Conservation (phyloP, 2,329 filamentous ascomycete genomes). For the Leptographium flavum region DNA sequence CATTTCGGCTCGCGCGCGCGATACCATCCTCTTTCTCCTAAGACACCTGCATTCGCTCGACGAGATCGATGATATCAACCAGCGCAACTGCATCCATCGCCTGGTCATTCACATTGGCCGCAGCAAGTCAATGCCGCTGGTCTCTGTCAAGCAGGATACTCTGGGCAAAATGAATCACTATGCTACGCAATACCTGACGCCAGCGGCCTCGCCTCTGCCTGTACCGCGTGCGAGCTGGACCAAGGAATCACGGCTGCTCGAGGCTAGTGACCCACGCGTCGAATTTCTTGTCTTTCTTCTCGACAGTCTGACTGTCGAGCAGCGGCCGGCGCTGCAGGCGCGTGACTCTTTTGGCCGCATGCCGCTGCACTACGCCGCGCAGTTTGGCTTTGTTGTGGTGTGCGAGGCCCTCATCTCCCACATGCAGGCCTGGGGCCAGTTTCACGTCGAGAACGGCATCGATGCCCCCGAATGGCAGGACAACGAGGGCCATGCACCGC, state of each 20-base stretch:
- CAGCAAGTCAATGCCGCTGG: slow-evolving; percentile 33
- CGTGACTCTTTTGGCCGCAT: slow-evolving; percentile 70
- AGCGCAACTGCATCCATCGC: slow-evolving; percentile 83
- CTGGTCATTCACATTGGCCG: slow-evolving; percentile 85
- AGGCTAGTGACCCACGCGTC: slow-evolving; percentile 61
- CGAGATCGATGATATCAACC: slow-evolving; percentile 85
- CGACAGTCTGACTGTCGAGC: slow-evolving; percentile 50
- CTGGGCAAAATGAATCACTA: slow-evolving; percentile 31
- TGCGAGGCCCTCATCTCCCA: slow-evolving; percentile 76
- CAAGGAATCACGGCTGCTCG: slow-evolving; percentile 52
- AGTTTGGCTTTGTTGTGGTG: slow-evolving; percentile 86
- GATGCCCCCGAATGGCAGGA: slow-evolving; percentile 87
- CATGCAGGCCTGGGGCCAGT: slow-evolving; percentile 82
- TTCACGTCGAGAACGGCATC: slow-evolving; percentile 72
- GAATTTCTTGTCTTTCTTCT: slow-evolving; percentile 50
- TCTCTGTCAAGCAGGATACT: slow-evolving; percentile 34
- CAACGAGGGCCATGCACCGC: slow-evolving; percentile 73
- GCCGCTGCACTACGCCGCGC: slow-evolving; percentile 84
- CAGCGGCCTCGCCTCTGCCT: slow-evolving; percentile 53
- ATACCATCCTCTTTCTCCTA: slow-evolving; percentile 59
- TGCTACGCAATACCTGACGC: slow-evolving; percentile 61
- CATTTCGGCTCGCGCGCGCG: slow-evolving; percentile 54
- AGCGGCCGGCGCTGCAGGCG: slow-evolving; percentile 51
- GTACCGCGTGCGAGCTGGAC: slow-evolving; percentile 47
- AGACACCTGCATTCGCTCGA: slow-evolving; percentile 56